phyloP scores from a whole-genome alignment of 2,329 filamentous ascomycete genomes.

The Apiospora sp. region DNA sequence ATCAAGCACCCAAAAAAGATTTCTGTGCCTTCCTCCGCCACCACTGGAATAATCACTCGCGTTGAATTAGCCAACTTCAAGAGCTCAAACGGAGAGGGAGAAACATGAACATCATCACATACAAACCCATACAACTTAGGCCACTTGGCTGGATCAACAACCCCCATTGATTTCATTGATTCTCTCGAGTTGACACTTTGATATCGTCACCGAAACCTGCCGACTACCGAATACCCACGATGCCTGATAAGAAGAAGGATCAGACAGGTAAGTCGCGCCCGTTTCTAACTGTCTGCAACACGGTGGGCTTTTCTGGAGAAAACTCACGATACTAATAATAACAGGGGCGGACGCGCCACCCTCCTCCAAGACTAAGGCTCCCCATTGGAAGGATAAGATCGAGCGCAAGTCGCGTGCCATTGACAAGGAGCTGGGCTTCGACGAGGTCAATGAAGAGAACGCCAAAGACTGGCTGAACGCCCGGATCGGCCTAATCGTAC shows the following conservation, averaged over 20 bases:
- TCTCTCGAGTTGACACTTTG: not conserved
- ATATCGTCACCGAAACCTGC: not conserved
- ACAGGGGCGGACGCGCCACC: not conserved
- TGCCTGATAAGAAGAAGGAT: not conserved
- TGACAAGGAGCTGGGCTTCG: constrained; percentile 8
- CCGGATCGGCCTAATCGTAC: not conserved
- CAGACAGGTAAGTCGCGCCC: not conserved
- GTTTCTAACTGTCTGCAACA: not conserved
- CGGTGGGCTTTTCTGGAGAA: too few species aligned
- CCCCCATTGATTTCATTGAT: not conserved
- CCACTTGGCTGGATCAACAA: constrained; percentile 3
- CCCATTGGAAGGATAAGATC: constrained; percentile 2
- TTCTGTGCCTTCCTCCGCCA: not conserved
- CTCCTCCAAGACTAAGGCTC: not conserved
- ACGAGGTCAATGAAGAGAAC: not conserved
- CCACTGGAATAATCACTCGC: not conserved
- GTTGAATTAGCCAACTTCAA: not conserved
- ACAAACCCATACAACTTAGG: not conserved
- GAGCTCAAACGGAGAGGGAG: not conserved
- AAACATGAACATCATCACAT: not conserved
- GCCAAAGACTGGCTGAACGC: not conserved
- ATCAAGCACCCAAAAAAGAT: not conserved
- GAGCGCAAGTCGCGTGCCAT: constrained; percentile 8
- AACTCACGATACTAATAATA: not conserved
- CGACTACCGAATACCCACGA: not conserved